phyloP scores from a whole-genome alignment of 495 filamentous ascomycete species.

The Annulohypoxylon bovei region DNA sequence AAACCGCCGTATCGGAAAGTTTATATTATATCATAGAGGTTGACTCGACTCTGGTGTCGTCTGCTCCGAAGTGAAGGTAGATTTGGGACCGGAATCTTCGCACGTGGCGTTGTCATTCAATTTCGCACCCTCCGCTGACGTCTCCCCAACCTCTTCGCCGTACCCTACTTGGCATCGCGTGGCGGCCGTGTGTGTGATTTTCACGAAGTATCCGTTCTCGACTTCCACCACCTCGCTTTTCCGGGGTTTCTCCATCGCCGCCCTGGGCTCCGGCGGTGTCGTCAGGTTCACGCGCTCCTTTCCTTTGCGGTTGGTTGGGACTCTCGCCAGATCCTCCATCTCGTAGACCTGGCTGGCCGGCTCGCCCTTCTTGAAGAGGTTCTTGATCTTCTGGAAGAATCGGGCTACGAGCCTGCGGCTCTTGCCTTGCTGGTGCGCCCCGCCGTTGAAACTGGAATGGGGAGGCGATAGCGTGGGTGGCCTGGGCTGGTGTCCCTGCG shows the following conservation, averaged over 20 bases:
- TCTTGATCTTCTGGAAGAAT: slow-evolving; percentile 19
- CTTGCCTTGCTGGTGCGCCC: neutral
- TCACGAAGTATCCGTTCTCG: neutral
- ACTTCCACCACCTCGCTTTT: too few species aligned
- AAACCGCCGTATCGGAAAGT: neutral
- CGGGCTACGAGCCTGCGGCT: neutral
- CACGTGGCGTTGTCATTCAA: neutral
- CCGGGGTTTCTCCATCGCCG: neutral
- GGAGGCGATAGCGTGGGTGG: neutral
- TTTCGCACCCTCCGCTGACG: neutral
- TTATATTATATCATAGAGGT: neutral
- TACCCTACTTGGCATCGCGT: neutral
- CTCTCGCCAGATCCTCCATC: neutral
- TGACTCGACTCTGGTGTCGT: neutral
- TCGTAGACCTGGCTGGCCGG: neutral
- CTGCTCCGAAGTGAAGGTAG: neutral
- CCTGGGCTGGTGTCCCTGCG: neutral
- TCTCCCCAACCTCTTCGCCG: neutral
- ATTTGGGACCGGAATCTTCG: neutral
- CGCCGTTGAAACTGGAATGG: neutral
- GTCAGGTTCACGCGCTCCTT: neutral
- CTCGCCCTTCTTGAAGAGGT: neutral
- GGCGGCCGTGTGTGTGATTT: neutral
- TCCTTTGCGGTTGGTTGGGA: neutral
- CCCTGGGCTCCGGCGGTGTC: neutral